Conservation (phyloP, 371 early-diverging fungal species). For the Actinomucor elegans region DNA sequence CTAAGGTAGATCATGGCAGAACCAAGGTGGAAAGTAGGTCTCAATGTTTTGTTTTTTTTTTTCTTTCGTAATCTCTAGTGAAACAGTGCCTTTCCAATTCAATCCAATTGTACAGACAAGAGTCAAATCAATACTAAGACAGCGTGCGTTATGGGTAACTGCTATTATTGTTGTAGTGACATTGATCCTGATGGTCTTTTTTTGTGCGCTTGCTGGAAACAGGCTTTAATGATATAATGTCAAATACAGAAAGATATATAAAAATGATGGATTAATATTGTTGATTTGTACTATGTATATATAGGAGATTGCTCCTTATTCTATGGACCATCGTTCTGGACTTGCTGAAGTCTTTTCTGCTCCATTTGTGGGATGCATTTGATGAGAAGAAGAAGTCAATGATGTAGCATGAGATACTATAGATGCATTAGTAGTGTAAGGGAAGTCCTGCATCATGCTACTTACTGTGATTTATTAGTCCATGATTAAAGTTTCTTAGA, state of each 20-base stretch:
- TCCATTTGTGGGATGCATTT: conserved; percentile 22
- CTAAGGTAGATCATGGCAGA: conserved; percentile 26
- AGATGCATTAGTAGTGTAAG: background rate
- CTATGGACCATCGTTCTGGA: conserved; percentile 28
- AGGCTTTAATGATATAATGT: conserved; percentile 24
- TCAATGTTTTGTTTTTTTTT: background rate
- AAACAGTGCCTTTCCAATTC: conserved; percentile 43
- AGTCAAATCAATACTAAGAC: conserved; percentile 26
- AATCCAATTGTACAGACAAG: conserved; percentile 34
- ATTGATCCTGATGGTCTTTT: conserved; percentile 21
- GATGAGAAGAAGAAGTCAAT: conserved; percentile 15
- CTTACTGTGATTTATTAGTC: conserved; percentile 34
- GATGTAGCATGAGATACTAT: conserved; percentile 27
- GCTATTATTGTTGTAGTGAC: conserved; percentile 18
- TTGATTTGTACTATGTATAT: background rate
- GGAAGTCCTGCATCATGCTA: background rate
- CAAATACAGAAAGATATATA: background rate
- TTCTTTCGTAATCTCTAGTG: conserved; percentile 19
- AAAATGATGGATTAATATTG: background rate
- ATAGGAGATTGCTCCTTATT: conserved; percentile 9
- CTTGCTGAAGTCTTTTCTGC: background rate
- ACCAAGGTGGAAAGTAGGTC: background rate
- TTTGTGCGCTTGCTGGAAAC: conserved; percentile 37
- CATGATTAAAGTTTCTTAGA: conserved; percentile 28
- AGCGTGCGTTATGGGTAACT: conserved; percentile 20